These are phyloP conservation scores for Cutaneotrichosporon sp. DNA, from an alignment of 1,284 basidiomycete genomes.

Conservation along the genomic window DNA sequence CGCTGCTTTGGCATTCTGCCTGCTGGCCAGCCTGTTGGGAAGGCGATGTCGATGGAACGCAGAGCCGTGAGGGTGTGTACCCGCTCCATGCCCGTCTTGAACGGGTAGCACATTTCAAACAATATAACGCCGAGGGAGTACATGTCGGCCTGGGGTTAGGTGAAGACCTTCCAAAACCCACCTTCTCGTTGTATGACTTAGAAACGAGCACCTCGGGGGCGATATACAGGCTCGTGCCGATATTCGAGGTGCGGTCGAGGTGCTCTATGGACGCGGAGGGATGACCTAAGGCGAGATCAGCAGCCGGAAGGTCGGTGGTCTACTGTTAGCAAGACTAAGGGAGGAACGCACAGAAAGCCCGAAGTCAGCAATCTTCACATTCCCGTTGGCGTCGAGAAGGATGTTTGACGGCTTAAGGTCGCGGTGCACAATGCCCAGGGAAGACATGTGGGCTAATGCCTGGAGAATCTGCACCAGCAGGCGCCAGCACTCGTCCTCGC, in stretches of 20 bases:
- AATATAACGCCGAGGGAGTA: slow-evolving; percentile 94
- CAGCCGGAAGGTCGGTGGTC: slow-evolving; percentile 71
- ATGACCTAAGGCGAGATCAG: slow-evolving; percentile 55
- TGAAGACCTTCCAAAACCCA: slow-evolving; percentile 2
- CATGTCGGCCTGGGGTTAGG: slow-evolving; percentile 86
- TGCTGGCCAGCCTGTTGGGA: slow-evolving; percentile 59
- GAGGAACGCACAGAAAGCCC: slow-evolving; percentile 55
- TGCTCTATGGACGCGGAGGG: slow-evolving; percentile 50
- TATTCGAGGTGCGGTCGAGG: slow-evolving; percentile 55
- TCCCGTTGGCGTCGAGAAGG: slow-evolving; percentile 81
- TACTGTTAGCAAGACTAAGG: slow-evolving; percentile 5
- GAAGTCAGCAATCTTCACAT: slow-evolving; percentile 93
- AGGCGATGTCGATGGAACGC: slow-evolving; percentile 62
- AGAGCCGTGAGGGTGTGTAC: slow-evolving; percentile 75
- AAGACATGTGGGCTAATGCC: slow-evolving; percentile 84
- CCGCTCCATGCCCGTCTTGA: slow-evolving; percentile 82
- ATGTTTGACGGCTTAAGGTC: slow-evolving; percentile 91
- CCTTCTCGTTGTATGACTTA: slow-evolving; percentile 50
- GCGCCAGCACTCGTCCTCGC: slow-evolving; percentile 81
- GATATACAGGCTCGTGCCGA: slow-evolving; percentile 88
- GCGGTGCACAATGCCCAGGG: slow-evolving; percentile 82
- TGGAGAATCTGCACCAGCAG: slow-evolving; percentile 89
- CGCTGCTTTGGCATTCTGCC: slow-evolving; percentile 56
- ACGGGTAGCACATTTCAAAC: slow-evolving; percentile 92
- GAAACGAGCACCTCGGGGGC: slow-evolving; percentile 67